These are phyloP conservation scores for Besnoitia besnoiti DNA, from an alignment of 169 alveolate genomes.

Conservation along the genomic window DNA sequence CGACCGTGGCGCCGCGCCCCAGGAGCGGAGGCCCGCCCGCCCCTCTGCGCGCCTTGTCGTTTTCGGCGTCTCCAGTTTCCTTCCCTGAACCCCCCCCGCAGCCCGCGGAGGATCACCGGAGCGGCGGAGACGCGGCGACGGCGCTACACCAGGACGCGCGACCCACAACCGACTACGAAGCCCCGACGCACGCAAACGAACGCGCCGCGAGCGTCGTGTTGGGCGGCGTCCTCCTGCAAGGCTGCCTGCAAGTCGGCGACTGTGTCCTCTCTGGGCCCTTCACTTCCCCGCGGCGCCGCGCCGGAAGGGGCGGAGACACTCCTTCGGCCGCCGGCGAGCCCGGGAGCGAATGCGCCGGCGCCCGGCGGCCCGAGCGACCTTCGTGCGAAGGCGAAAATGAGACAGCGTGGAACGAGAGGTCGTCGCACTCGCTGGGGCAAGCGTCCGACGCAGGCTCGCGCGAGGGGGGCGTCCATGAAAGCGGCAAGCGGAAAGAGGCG, in stretches of 20 bases:
- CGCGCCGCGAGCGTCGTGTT: background rate
- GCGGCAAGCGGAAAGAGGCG: background rate
- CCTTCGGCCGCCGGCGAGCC: no score
- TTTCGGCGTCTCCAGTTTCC: background rate
- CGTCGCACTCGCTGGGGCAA: background rate
- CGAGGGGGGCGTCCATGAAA: background rate
- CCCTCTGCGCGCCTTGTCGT: no score
- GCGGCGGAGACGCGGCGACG: background rate
- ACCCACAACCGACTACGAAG: no score
- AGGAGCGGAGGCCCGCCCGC: background rate
- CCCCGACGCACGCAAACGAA: no score
- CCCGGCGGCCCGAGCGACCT: no score
- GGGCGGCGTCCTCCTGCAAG: conserved; percentile 30
- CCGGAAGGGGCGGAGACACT: no score
- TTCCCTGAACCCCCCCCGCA: background rate
- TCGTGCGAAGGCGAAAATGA: no score
- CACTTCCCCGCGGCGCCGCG: background rate
- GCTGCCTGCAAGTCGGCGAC: conserved; percentile 22
- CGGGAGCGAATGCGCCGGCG: no score
- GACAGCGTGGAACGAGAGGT: background rate
- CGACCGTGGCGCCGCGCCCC: background rate
- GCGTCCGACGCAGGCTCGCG: no score
- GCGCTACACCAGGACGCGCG: background rate
- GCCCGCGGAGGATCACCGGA: background rate
- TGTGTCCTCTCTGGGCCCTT: background rate